These are phyloP conservation scores for Aspergillus coremiiformis DNA, from an alignment of 495 filamentous ascomycete genomes.

Conservation along the genomic window DNA sequence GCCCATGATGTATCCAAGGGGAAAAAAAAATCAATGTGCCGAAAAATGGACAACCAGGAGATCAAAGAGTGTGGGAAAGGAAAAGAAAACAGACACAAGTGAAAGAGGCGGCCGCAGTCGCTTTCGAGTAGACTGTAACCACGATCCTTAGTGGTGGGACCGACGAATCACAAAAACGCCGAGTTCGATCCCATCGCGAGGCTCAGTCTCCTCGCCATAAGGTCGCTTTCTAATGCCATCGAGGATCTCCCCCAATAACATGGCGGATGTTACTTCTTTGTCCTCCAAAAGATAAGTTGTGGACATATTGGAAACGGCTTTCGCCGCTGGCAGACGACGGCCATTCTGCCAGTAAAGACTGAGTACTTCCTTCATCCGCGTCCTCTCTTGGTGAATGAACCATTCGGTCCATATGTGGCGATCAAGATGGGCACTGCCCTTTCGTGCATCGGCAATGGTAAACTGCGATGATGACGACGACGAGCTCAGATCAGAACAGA, in stretches of 20 bases:
- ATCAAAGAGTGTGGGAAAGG: neutral
- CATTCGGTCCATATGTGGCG: slow-evolving; percentile 59
- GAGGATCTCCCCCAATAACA: slow-evolving; percentile 55
- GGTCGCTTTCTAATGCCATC: slow-evolving; percentile 50
- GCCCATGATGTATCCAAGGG: slow-evolving; percentile 9
- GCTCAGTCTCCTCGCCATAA: slow-evolving; percentile 38
- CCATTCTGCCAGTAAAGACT: slow-evolving; percentile 50
- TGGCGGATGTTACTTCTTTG: slow-evolving; percentile 45
- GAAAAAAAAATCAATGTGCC: neutral
- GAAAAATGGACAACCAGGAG: slow-evolving; percentile 9
- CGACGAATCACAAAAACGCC: slow-evolving; percentile 57
- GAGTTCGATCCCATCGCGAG: slow-evolving; percentile 49
- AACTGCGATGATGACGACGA: slow-evolving; percentile 36
- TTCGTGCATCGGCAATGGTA: slow-evolving; percentile 44
- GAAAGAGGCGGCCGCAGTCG: neutral
- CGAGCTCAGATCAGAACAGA: slow-evolving; percentile 41
- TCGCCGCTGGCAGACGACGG: slow-evolving; percentile 34
- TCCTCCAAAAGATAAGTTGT: slow-evolving; percentile 26
- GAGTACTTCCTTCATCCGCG: slow-evolving; percentile 55
- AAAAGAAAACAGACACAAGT: slow-evolving; percentile 12
- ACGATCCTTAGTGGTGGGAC: slow-evolving; percentile 25
- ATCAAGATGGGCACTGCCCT: slow-evolving; percentile 46
- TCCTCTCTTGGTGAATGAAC: slow-evolving; percentile 64
- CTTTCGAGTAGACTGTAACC: neutral
- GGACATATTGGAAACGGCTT: slow-evolving; percentile 25